Evolutionary conservation across 208 protist species (phyloP).

Genomic region (Wallacemonas collosoma): DNA sequence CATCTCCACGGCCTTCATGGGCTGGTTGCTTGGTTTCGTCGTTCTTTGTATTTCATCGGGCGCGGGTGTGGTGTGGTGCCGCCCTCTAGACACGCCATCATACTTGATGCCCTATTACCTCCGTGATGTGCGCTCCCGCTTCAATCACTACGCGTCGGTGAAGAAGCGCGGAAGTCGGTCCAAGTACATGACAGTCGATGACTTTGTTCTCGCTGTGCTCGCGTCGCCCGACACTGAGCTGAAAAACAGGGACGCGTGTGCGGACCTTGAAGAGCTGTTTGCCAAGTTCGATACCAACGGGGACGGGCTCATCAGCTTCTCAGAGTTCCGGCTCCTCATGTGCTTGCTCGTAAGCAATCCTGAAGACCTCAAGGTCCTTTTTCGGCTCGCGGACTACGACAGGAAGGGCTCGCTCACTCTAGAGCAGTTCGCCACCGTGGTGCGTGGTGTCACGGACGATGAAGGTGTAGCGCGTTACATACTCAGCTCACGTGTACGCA

Average conservation of each 20-base stretch:
- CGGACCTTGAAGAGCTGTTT: conserved; percentile 59
- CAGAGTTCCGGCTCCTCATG: conserved; percentile 86
- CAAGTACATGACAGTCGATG: conserved; percentile 83
- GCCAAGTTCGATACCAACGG: conserved; percentile 75
- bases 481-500: conserved; percentile 33
- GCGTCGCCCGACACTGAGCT: conserved; percentile 41
- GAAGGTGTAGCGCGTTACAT: conserved; percentile 49
- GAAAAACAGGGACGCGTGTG: conserved; percentile 23
- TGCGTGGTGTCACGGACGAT: conserved; percentile 66
- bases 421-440: conserved; percentile 74
- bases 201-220: conserved; percentile 84
- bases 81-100: conserved; percentile 72
- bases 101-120: conserved; percentile 92
- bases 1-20: conserved; percentile 3
- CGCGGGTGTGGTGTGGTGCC: conserved; percentile 46
- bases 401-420: conserved; percentile 47
- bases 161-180: conserved; percentile 51
- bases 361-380: conserved; percentile 60
- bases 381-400: conserved; percentile 66
- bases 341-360: conserved; percentile 63
- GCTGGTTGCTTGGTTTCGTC: conserved; percentile 27
- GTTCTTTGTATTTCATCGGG: conserved; percentile 19
- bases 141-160: conserved; percentile 86
- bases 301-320: conserved; percentile 76
- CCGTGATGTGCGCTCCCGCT: conserved; percentile 73